These are phyloP conservation scores for Aspergillus caelatus DNA, from an alignment of 2,329 filamentous ascomycete species.

Conservation along the genomic window DNA sequence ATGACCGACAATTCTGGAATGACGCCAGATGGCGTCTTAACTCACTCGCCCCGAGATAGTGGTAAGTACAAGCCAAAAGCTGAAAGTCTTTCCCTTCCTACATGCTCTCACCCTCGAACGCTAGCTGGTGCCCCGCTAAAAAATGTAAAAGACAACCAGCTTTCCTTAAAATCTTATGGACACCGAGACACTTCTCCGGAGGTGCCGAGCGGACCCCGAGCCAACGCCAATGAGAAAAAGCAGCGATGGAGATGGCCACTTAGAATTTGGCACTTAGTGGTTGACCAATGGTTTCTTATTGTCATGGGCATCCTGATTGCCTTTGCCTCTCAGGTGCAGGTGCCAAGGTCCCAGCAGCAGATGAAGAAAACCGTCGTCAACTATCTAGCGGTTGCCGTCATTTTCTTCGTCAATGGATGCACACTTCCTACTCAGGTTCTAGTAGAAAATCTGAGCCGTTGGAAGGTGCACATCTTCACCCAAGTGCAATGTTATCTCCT, in stretches of 20 bases:
- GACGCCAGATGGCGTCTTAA: neutral
- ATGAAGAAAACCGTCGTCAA: slow-evolving; percentile 52
- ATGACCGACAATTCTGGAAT: neutral
- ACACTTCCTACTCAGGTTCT: slow-evolving; percentile 63
- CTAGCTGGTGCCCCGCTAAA: neutral
- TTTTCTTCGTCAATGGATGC: slow-evolving; percentile 68
- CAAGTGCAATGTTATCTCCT: slow-evolving; percentile 66
- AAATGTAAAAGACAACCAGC: neutral
- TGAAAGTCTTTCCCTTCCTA: neutral
- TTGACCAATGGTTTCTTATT: slow-evolving; percentile 62
- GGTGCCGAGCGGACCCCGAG: neutral
- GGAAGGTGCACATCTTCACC: slow-evolving; percentile 65
- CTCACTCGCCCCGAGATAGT: neutral
- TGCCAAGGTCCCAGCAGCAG: slow-evolving; percentile 54
- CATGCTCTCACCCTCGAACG: neutral
- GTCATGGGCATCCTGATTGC: slow-evolving; percentile 54
- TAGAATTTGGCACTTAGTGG: neutral
- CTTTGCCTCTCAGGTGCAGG: slow-evolving; percentile 56
- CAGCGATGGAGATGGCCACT: neutral
- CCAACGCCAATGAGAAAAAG: neutral
- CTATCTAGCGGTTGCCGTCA: slow-evolving; percentile 65
- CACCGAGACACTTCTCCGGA: neutral
- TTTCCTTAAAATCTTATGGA: neutral
- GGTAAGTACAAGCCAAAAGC: neutral
- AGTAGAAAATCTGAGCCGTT: slow-evolving; percentile 44